These are phyloP conservation scores for Salpingoeca rosetta DNA, from an alignment of 78 protist genomes.

Conservation along the genomic window DNA sequence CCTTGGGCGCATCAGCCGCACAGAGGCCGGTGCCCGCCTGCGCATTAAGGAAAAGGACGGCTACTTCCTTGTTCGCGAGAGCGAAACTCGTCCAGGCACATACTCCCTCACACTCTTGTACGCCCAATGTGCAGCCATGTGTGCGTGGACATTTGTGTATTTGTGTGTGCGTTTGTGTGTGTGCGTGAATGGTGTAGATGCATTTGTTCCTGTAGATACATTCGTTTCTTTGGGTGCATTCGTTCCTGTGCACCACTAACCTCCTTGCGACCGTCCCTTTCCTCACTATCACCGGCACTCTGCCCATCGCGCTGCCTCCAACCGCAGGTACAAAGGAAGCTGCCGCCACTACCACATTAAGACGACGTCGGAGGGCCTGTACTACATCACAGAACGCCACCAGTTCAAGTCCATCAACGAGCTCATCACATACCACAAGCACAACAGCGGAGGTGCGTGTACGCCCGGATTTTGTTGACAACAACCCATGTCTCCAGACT, in stretches of 20 bases:
- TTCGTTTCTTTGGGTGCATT: no score
- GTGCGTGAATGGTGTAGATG: no score
- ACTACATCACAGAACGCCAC: neutral
- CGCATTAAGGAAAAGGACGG: neutral
- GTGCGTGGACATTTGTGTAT: no score
- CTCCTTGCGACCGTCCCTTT: no score
- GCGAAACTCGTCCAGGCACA: neutral
- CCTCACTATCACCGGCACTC: no score
- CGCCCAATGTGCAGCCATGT: no score
- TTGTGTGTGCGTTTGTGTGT: no score
- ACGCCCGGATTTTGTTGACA: neutral
- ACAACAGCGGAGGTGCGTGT: neutral
- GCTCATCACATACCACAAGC: neutral
- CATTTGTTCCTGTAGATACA: no score
- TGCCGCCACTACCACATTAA: neutral
- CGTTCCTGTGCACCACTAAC: no score
- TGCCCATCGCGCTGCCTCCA: no score
- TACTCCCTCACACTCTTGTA: neutral
- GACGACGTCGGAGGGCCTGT: neutral
- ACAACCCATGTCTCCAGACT: no score
- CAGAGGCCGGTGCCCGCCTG: neutral
- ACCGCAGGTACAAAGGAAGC: neutral
- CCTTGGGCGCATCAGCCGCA: neutral
- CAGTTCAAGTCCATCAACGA: neutral
- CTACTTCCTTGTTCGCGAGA: neutral